Conservation (phyloP, 495 filamentous ascomycete species). For the Talaromyces liani region DNA sequence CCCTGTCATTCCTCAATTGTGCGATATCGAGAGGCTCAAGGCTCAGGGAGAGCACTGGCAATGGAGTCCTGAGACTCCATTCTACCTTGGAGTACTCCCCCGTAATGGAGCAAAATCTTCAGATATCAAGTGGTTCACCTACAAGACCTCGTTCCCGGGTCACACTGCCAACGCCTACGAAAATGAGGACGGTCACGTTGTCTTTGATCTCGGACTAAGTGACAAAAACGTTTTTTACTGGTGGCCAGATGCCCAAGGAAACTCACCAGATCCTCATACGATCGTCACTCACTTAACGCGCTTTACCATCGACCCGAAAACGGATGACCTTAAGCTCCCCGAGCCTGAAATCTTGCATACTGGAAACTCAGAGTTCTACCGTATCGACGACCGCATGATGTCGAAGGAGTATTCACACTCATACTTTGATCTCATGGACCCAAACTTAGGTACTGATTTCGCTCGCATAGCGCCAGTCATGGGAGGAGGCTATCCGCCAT, state of each 20-base stretch:
- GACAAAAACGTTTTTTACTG: conserved; percentile 51
- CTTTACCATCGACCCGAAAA: conserved; percentile 10
- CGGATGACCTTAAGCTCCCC: conserved; percentile 13
- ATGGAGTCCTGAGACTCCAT: conserved; percentile 45
- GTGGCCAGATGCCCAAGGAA: conserved; percentile 37
- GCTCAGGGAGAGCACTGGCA: conserved; percentile 48
- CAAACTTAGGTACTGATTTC: conserved; percentile 38
- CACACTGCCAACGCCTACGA: conserved; percentile 46
- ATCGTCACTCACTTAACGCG: conserved; percentile 21
- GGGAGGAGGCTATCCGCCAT: conserved; percentile 20
- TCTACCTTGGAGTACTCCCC: conserved; percentile 44
- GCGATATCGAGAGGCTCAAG: conserved; percentile 43
- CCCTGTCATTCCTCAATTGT: conserved; percentile 43
- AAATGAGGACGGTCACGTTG: conserved; percentile 36
- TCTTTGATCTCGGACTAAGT: conserved; percentile 48
- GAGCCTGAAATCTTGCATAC: conserved; percentile 29
- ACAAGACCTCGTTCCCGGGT: conserved; percentile 31
- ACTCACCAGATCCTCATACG: conserved; percentile 16
- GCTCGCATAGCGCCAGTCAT: background rate
- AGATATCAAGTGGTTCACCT: conserved; percentile 32
- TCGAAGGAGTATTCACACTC: conserved; percentile 46
- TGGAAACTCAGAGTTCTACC: conserved; percentile 48
- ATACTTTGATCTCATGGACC: conserved; percentile 44
- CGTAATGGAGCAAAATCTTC: conserved; percentile 36
- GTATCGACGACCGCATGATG: conserved; percentile 50